Evolutionary conservation across 352 stramenopile genomes (phyloP), one percentile per base, ranked within the genome.

Genomic region (Phytophthora crassamura): DNA sequence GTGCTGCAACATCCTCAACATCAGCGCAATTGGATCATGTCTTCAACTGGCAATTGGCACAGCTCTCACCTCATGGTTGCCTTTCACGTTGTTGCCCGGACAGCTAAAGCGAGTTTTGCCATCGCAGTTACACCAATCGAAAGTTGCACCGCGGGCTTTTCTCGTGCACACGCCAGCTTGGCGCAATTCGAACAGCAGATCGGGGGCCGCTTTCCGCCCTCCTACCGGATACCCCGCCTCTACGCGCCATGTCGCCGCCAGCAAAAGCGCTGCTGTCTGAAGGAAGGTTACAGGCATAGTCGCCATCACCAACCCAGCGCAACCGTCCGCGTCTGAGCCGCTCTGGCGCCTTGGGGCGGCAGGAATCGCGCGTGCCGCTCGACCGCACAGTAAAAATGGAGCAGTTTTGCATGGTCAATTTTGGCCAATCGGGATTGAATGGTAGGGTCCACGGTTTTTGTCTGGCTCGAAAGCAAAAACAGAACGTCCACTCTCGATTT

Each of bases 161-260:
- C 43, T 49, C 60, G 42, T 68, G 52, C 35, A 64, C 52, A 28
- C 8, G 30, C 32, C 36, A 60, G 36, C 39, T 52, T 60, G 52
- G 53, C 45, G 36, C 38, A 28, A 12, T 69, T 69, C 53, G 61
- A 69, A 69, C 61, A 69, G 53, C 52, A 64, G 61, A 69, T 64
- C 43, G 20, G 6, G 18, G 43, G 28, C 25, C 33, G 7, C 51
- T 68, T 51, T 67, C 41, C 51, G 59, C 16, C 43, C 12, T 30
- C 25, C 25, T 30, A 30, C 25, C 25, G 25, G 25, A 4, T 25
- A 25, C 22, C 50, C 1, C 43, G 52, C 52, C 64, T 69, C 35
- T 64, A 64, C 59, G 34, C 54, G 25, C 4, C 25, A 30, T 30
- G 3, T 30, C 25, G 25, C 25, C 48, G 20, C 20, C 16, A 3